Percentiles rank a stretch among this genome's conserved stretches.
Conservation (phyloP, 345 rosid genomes). For the Noccaea bulbosa region DNA sequence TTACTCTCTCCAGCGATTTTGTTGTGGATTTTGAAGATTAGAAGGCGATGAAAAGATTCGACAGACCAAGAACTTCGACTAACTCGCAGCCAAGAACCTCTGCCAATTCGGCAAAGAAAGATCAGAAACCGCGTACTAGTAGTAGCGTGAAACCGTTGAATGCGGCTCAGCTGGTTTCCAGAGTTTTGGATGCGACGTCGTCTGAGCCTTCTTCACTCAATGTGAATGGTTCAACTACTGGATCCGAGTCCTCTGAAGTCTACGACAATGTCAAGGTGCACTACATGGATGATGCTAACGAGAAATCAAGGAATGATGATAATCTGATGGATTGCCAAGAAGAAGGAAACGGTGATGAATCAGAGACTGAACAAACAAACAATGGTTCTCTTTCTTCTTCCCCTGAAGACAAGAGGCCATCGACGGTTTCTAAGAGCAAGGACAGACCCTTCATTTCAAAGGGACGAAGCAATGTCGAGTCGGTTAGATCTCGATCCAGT, state of each 20-base stretch:
- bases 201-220: slow-evolving; percentile 26
- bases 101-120: slow-evolving; percentile 32
- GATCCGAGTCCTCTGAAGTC: slow-evolving; percentile 64
- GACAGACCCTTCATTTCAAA: slow-evolving; percentile 39
- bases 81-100: slow-evolving; percentile 27
- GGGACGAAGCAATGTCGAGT: slow-evolving; percentile 19
- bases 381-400: slow-evolving; percentile 46
- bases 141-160: slow-evolving; percentile 38
- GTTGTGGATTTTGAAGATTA: neutral
- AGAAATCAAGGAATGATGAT: slow-evolving; percentile 32
- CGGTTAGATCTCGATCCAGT: slow-evolving; percentile 39
- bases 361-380: slow-evolving; percentile 55
- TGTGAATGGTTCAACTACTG: slow-evolving; percentile 60
- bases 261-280: slow-evolving; percentile 64
- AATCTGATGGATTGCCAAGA: slow-evolving; percentile 36
- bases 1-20: slow-evolving; percentile 5
- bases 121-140: slow-evolving; percentile 32
- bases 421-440: slow-evolving; percentile 42
- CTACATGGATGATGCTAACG: slow-evolving; percentile 72
- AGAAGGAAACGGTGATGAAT: slow-evolving; percentile 50
- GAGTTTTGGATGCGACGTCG: slow-evolving; percentile 42
- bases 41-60: slow-evolving; percentile 39
- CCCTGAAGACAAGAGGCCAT: slow-evolving; percentile 58
- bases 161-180: slow-evolving; percentile 46
- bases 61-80: slow-evolving; percentile 40